These are phyloP conservation scores for Gaeumannomyces tritici DNA, from an alignment of 2,329 filamentous ascomycete genomes.

Conservation along the genomic window DNA sequence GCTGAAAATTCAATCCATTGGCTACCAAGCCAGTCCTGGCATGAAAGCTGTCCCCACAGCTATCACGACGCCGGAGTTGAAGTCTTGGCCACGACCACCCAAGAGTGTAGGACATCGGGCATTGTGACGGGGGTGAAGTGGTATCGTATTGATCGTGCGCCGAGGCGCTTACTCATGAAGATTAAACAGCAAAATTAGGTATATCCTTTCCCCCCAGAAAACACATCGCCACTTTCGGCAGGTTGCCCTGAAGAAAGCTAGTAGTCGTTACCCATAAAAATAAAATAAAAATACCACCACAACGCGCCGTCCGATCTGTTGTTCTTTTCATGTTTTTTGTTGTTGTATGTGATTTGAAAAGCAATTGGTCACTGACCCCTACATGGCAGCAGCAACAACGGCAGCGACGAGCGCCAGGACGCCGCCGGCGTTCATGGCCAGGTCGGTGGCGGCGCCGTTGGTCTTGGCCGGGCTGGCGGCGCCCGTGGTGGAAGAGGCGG, in stretches of 20 bases:
- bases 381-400: slow-evolving; percentile 20
- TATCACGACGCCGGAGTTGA: too few species aligned
- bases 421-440: slow-evolving; percentile 18
- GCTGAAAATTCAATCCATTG: too few species aligned
- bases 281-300: slow-evolving; percentile 1
- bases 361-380: not conserved
- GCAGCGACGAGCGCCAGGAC: slow-evolving; percentile 21
- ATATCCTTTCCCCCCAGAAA: not conserved
- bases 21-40: too few species aligned
- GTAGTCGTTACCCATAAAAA: not conserved
- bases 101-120: too few species aligned
- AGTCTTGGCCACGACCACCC: too few species aligned
- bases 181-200: not conserved
- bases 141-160: not conserved
- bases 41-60: too few species aligned
- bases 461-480: slow-evolving; percentile 8
- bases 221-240: slow-evolving; percentile 2
- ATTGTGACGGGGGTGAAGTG: not conserved
- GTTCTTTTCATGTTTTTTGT: slow-evolving; percentile 4
- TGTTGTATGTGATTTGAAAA: not conserved
- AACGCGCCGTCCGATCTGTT: slow-evolving; percentile 3
- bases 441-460: slow-evolving; percentile 14
- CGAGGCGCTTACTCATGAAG: not conserved
- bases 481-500: slow-evolving; percentile 6
- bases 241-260: not conserved